Percentiles rank a stretch among this genome's conserved stretches.
Evolutionary conservation across 1,284 basidiomycete species (phyloP).

Genomic region (Tylopilus sp.): DNA sequence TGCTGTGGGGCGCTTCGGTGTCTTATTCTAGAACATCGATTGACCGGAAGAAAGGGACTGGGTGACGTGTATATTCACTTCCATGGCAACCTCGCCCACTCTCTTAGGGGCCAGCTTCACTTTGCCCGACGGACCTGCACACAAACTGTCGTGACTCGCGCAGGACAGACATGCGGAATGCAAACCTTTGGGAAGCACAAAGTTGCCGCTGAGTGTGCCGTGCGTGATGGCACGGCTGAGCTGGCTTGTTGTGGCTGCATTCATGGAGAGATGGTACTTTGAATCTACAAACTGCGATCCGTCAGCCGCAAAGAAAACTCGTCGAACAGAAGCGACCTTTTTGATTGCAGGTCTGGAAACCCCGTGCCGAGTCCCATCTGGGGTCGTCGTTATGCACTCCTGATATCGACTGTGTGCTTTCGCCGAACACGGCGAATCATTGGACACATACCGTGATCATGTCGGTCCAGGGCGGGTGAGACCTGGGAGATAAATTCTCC

Average conservation of each 20-base stretch:
- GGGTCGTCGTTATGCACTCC: slow-evolving; percentile 70
- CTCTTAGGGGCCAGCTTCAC: slow-evolving; percentile 65
- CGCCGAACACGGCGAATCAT: no score
- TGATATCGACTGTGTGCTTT: slow-evolving; percentile 21
- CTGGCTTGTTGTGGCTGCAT: slow-evolving; percentile 57
- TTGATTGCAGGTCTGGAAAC: slow-evolving; percentile 79
- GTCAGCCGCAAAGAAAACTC: background rate
- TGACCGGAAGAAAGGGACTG: background rate
- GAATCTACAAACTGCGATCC: slow-evolving; percentile 64
- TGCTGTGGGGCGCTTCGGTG: slow-evolving; percentile 3
- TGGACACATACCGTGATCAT: slow-evolving; percentile 56
- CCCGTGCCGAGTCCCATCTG: slow-evolving; percentile 65
- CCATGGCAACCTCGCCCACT: slow-evolving; percentile 53
- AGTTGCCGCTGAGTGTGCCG: slow-evolving; percentile 62
- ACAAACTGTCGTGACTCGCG: background rate
- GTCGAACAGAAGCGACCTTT: slow-evolving; percentile 48
- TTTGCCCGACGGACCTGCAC: slow-evolving; percentile 53
- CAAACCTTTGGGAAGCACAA: slow-evolving; percentile 71
- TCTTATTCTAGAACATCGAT: slow-evolving; percentile 35
- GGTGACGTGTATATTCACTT: slow-evolving; percentile 44
- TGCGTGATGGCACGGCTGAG: slow-evolving; percentile 71
- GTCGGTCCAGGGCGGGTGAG: slow-evolving; percentile 59
- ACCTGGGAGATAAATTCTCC: background rate
- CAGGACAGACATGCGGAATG: background rate
- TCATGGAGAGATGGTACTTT: slow-evolving; percentile 64